Conservation (phyloP, 1,284 basidiomycete genomes). For the Pulchroboletus neoregius region DNA sequence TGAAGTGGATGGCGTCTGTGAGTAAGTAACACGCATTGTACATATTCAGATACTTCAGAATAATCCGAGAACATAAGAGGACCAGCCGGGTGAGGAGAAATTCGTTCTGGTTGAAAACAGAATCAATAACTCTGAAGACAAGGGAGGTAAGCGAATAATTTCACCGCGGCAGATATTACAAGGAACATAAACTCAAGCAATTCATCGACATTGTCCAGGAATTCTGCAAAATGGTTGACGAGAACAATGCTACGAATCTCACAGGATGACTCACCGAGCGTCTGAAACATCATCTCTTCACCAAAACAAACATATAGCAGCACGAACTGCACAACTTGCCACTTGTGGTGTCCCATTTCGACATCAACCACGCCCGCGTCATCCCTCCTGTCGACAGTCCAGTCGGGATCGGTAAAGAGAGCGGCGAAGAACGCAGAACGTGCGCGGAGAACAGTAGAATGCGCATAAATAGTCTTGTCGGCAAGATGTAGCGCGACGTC, state of each 20-base stretch:
- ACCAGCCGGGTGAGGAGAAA: slow-evolving; percentile 84
- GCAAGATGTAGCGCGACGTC: slow-evolving; percentile 77
- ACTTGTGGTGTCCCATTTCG: slow-evolving; percentile 71
- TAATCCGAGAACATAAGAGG: slow-evolving; percentile 74
- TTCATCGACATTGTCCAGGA: slow-evolving; percentile 65
- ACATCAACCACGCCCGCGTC: slow-evolving; percentile 55
- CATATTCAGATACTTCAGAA: slow-evolving; percentile 69
- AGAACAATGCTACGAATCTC: slow-evolving; percentile 1
- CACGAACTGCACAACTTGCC: slow-evolving; percentile 76
- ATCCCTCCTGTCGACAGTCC: slow-evolving; percentile 69
- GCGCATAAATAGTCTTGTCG: slow-evolving; percentile 65
- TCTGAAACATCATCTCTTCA: slow-evolving; percentile 73
- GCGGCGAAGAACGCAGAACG: slow-evolving; percentile 83
- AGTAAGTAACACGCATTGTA: slow-evolving; percentile 83
- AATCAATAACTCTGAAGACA: slow-evolving; percentile 5
- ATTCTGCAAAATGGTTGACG: slow-evolving; percentile 43
- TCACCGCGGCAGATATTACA: slow-evolving; percentile 79
- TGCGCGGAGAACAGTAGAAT: slow-evolving; percentile 77
- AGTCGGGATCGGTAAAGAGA: slow-evolving; percentile 84
- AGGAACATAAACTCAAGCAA: slow-evolving; percentile 86
- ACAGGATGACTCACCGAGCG: slow-evolving; percentile 49
- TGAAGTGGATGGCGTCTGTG: slow-evolving; percentile 77
- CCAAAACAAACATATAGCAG: slow-evolving; percentile 81
- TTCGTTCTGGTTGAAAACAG: slow-evolving; percentile 65
- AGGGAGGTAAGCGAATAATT: slow-evolving; percentile 18